Percentiles rank a stretch among this genome's conserved stretches.
Evolutionary conservation across 2,329 filamentous ascomycete genomes (phyloP).

Genomic region (Triangularia verruculosa): DNA sequence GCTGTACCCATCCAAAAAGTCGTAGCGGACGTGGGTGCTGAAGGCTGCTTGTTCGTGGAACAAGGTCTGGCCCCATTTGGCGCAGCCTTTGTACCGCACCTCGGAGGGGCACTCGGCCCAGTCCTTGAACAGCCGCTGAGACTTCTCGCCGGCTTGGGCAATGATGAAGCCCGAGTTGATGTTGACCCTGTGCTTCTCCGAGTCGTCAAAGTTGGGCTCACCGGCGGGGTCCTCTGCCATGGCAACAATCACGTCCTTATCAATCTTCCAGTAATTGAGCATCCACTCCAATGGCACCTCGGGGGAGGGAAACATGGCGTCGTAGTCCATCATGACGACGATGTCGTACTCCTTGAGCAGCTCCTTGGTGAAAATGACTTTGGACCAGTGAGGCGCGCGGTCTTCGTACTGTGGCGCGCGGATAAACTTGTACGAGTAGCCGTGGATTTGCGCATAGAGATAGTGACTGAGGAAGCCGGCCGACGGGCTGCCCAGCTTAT

Average conservation of each 20-base stretch:
- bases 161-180: conserved; percentile 14
- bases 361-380: conserved; percentile 41
- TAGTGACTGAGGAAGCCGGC: conserved; percentile 44
- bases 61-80: conserved; percentile 36
- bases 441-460: conserved; percentile 45
- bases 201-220: conserved; percentile 39
- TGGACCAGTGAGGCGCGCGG: conserved; percentile 47
- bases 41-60: conserved; percentile 44
- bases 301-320: conserved; percentile 43
- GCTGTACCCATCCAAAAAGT: conserved; percentile 26
- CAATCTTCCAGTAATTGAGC: conserved; percentile 46
- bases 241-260: conserved; percentile 39
- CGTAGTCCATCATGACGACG: conserved; percentile 45
- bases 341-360: conserved; percentile 43
- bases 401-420: conserved; percentile 38
- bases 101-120: conserved; percentile 46
- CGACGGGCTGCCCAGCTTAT: conserved; percentile 38
- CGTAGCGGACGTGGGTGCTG: conserved; percentile 42
- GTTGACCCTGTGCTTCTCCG: conserved; percentile 38
- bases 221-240: conserved; percentile 40
- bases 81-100: conserved; percentile 26
- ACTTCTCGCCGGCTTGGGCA: conserved; percentile 30
- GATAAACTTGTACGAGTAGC: conserved; percentile 47
- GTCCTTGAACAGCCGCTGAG: conserved; percentile 47
- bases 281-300: conserved; percentile 47